A percentile compares a stretch with the other conserved stretches of the same genome.
Conservation (phyloP, 2,329 filamentous ascomycete genomes). For the Macrophomina phaseolina region DNA sequence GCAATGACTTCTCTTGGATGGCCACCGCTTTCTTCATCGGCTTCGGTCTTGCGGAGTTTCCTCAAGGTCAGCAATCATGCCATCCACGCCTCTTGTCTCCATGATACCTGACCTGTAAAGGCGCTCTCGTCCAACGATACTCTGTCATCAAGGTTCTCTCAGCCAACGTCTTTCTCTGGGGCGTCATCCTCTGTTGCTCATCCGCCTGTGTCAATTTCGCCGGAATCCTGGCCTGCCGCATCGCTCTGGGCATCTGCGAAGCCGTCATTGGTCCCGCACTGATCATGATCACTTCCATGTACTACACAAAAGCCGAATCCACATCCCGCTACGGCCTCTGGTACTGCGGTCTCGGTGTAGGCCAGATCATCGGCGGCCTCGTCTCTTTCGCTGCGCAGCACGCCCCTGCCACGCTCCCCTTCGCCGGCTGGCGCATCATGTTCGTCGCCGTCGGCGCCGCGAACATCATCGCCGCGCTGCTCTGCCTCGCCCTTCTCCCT, state of each 20-base stretch:
- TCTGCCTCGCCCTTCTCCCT: slow-evolving; percentile 30
- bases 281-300: slow-evolving; percentile 66
- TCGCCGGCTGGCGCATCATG: slow-evolving; percentile 58
- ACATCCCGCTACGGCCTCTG: slow-evolving; percentile 66
- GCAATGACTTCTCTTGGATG: slow-evolving; percentile 26
- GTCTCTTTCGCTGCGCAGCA: slow-evolving; percentile 64
- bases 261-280: slow-evolving; percentile 65
- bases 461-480: slow-evolving; percentile 47
- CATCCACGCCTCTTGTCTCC: background rate
- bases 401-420: slow-evolving; percentile 44
- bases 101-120: background rate
- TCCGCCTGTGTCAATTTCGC: slow-evolving; percentile 61
- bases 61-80: slow-evolving; percentile 23
- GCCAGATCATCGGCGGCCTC: slow-evolving; percentile 54
- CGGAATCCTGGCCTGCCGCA: slow-evolving; percentile 54
- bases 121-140: slow-evolving; percentile 27
- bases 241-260: slow-evolving; percentile 66
- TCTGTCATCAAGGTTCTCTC: slow-evolving; percentile 25
- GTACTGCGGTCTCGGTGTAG: slow-evolving; percentile 56
- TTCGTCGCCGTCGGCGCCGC: slow-evolving; percentile 54
- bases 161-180: slow-evolving; percentile 14
- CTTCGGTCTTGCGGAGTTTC: slow-evolving; percentile 29
- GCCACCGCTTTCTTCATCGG: slow-evolving; percentile 31
- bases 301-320: slow-evolving; percentile 63
- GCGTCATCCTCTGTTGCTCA: slow-evolving; percentile 44